Evolutionary conservation across 352 stramenopile genomes (phyloP).

Genomic region (Phytophthora europaea): DNA sequence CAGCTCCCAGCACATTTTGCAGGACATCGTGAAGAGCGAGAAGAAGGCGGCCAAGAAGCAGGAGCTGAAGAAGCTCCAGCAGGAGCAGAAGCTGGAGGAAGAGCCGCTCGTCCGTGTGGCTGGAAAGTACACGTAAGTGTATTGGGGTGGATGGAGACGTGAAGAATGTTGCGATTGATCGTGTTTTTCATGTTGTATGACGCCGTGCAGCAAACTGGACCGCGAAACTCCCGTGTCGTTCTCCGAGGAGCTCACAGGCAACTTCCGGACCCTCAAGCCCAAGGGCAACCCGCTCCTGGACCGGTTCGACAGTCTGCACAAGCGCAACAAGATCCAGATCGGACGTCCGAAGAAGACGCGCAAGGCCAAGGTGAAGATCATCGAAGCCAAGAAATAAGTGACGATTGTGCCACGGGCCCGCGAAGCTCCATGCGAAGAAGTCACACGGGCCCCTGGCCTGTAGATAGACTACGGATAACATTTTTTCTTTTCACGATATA

Average conservation of each 20-base stretch:
- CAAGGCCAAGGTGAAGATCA: slow-evolving; percentile 86
- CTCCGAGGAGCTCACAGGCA: slow-evolving; percentile 84
- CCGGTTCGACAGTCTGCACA: slow-evolving; percentile 89
- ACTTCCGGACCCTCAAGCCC: slow-evolving; percentile 79
- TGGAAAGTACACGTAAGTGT: slow-evolving; percentile 78
- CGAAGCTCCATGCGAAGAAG: neutral
- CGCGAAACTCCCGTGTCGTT: slow-evolving; percentile 79
- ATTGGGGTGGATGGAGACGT: neutral
- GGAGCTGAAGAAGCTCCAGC: slow-evolving; percentile 81
- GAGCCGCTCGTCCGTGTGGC: slow-evolving; percentile 78
- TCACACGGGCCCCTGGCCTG: slow-evolving; percentile 23
- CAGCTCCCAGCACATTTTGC: slow-evolving; percentile 76
- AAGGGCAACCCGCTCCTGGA: slow-evolving; percentile 86
- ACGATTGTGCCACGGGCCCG: slow-evolving; percentile 5
- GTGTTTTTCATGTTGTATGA: slow-evolving; percentile 4
- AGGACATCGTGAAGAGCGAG: slow-evolving; percentile 75
- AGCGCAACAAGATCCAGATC: slow-evolving; percentile 88
- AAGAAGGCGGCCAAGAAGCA: slow-evolving; percentile 71
- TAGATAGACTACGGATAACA: slow-evolving; percentile 40
- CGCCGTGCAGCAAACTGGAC: slow-evolving; percentile 71
- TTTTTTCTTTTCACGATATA: slow-evolving; percentile 31
- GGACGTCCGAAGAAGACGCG: slow-evolving; percentile 66
- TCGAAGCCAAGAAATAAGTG: slow-evolving; percentile 82
- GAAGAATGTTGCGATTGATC: slow-evolving; percentile 4
- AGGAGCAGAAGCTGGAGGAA: slow-evolving; percentile 81